These are phyloP conservation scores for Chlamydomonas applanata DNA, from an alignment of 139 green algal species.

Conservation along the genomic window DNA sequence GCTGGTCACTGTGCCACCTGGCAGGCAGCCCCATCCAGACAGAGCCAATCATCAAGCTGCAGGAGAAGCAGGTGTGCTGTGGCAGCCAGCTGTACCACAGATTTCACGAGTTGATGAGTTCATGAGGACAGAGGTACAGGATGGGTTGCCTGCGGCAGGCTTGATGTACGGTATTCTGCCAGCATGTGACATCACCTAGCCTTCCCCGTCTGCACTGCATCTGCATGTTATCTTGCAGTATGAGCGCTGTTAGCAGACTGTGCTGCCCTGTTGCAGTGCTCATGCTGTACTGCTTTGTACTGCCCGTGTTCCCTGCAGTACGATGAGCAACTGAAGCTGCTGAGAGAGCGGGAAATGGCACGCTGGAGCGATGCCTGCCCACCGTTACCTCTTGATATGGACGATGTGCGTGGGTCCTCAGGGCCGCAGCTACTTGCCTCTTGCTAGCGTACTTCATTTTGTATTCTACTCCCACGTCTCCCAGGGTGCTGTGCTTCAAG, in stretches of 20 bases:
- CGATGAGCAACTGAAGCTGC: slow-evolving; percentile 57
- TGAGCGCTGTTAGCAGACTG: too few species aligned
- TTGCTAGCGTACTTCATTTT: background rate
- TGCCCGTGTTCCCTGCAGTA: slow-evolving; percentile 47
- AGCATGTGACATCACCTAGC: too few species aligned
- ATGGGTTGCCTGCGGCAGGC: too few species aligned
- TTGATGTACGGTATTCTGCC: too few species aligned
- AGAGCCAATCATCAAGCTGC: slow-evolving; percentile 70
- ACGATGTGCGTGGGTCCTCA: slow-evolving; percentile 17
- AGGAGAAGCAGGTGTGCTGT: slow-evolving; percentile 23
- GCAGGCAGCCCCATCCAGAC: slow-evolving; percentile 58
- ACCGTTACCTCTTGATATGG: slow-evolving; percentile 14
- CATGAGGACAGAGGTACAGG: too few species aligned
- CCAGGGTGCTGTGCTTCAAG: background rate
- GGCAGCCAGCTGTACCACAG: background rate
- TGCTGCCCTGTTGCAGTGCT: too few species aligned
- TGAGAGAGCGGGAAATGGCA: slow-evolving; percentile 77
- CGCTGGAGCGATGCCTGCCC: slow-evolving; percentile 25
- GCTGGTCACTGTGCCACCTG: slow-evolving; percentile 80
- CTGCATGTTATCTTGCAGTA: too few species aligned
- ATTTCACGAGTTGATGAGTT: too few species aligned
- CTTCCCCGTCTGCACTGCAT: too few species aligned
- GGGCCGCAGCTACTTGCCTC: background rate
- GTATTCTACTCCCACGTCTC: background rate
- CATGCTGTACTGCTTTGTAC: background rate